phyloP scores from a whole-genome alignment of 441 rosid species.

The Erodium moschatum region DNA sequence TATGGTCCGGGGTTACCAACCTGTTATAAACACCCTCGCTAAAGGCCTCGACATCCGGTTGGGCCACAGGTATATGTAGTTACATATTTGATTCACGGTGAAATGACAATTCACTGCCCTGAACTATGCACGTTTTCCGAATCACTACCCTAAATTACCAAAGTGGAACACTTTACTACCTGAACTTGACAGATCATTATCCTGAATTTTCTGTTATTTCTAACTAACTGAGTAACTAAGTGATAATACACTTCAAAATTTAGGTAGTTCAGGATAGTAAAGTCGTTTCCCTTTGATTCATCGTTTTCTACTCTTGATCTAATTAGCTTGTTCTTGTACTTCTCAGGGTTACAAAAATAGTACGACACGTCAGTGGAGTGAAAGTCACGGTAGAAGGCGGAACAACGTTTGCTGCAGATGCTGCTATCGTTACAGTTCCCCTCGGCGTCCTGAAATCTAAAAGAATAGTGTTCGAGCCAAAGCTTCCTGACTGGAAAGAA shows the following conservation, averaged over 20 bases:
- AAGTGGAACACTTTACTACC: too few relatives aligned
- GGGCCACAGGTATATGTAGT: conserved; percentile 13
- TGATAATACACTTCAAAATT: too few relatives aligned
- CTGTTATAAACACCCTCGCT: conserved; percentile 84
- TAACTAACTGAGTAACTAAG: not conserved
- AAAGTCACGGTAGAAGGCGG: conserved; percentile 71
- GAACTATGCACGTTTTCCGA: too few relatives aligned
- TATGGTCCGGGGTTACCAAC: conserved; percentile 89
- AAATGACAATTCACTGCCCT: too few relatives aligned
- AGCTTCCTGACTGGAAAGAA: conserved; percentile 63
- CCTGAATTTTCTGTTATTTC: too few relatives aligned
- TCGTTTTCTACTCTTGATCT: not conserved
- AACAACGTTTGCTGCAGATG: conserved; percentile 66
- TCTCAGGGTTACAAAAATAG: conserved; percentile 18
- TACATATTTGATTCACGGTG: too few relatives aligned
- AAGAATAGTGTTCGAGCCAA: conserved; percentile 22
- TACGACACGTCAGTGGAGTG: conserved; percentile 59
- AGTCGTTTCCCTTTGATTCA: not conserved
- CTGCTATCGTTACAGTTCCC: conserved; percentile 70
- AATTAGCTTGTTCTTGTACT: conserved; percentile 1
- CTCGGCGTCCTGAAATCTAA: conserved; percentile 78
- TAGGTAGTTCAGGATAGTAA: too few relatives aligned
- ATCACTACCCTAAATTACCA: too few relatives aligned
- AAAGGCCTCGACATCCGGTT: conserved; percentile 76
- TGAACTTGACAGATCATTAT: too few relatives aligned